Percentiles rank a stretch among this genome's conserved stretches.
Conservation (phyloP, 2,329 filamentous ascomycete genomes). For the Phoma sp. region DNA sequence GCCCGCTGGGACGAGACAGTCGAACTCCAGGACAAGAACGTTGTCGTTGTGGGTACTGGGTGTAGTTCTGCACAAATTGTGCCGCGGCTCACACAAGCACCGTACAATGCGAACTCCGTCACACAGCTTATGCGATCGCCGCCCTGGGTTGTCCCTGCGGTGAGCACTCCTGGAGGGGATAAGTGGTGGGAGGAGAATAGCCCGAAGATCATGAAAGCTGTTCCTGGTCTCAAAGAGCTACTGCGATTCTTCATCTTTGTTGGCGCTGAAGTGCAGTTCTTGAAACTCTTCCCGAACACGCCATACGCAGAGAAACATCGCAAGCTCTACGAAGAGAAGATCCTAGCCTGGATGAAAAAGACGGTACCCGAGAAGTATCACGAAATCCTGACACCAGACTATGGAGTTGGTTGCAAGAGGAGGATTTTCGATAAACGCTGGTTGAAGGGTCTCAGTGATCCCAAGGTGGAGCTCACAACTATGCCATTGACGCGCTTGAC, state of each 20-base stretch:
- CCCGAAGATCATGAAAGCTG: constrained; percentile 51
- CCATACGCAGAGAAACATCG: constrained; percentile 48
- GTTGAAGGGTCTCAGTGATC: constrained; percentile 58
- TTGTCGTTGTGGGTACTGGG: constrained; percentile 64
- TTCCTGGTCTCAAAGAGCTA: constrained; percentile 59
- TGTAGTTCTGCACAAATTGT: constrained; percentile 65
- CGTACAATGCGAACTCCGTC: constrained; percentile 60
- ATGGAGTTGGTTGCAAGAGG: constrained; percentile 68
- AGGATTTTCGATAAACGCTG: constrained; percentile 66
- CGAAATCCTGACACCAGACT: constrained; percentile 66
- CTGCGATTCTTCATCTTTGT: constrained; percentile 55
- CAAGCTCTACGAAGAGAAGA: constrained; percentile 50
- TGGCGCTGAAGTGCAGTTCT: constrained; percentile 52
- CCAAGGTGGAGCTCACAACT: constrained; percentile 62
- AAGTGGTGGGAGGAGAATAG: constrained; percentile 56
- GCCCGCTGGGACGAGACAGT: constrained; percentile 62
- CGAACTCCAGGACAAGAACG: constrained; percentile 61
- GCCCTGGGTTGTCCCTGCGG: constrained; percentile 60
- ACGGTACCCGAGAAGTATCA: constrained; percentile 65
- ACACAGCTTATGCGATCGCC: constrained; percentile 65
- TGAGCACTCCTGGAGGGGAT: constrained; percentile 46
- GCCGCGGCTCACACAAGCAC: constrained; percentile 55
- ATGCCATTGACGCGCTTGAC: constrained; percentile 57
- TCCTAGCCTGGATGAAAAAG: constrained; percentile 55
- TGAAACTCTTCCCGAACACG: constrained; percentile 55